Evolutionary conservation across 371 early-diverging fungal species (phyloP).

Genomic region (Saksenaea vasiformis): DNA sequence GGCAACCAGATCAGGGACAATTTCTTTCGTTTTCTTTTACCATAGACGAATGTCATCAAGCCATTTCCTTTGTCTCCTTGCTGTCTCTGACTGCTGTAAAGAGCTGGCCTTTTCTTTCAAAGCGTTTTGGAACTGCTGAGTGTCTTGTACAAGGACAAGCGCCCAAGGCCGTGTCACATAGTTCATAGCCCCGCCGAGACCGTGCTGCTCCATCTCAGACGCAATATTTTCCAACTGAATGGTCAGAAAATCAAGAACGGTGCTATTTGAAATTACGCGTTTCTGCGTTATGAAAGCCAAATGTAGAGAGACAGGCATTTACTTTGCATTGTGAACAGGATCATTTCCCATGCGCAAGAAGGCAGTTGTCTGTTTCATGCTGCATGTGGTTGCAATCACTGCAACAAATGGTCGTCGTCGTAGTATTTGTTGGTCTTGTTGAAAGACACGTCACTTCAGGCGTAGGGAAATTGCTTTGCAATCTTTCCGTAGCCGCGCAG

Average conservation of each 20-base stretch:
- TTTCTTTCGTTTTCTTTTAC: not conserved
- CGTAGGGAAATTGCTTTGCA: no score
- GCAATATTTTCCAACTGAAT: slow-evolving; percentile 8
- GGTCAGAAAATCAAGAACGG: slow-evolving; percentile 9
- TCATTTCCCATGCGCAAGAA: slow-evolving; percentile 19
- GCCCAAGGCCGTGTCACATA: slow-evolving; percentile 15
- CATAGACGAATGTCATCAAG: slow-evolving; percentile 16
- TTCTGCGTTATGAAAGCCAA: not conserved
- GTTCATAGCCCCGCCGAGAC: not conserved
- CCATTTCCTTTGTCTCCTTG: slow-evolving; percentile 10
- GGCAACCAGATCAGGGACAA: not conserved
- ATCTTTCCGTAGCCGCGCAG: no score
- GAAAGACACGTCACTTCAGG: no score
- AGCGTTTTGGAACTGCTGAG: not conserved
- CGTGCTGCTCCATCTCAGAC: not conserved
- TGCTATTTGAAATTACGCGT: not conserved
- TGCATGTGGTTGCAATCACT: not conserved
- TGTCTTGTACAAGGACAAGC: slow-evolving; percentile 6
- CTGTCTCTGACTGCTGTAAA: not conserved
- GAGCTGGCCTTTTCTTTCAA: not conserved
- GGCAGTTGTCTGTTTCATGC: not conserved
- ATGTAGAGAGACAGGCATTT: not conserved
- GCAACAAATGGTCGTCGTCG: no score
- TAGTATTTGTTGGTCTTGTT: no score
- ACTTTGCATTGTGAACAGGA: slow-evolving; percentile 17